Conservation (phyloP, 2,329 filamentous ascomycete species). For the Talaromyces sp. region DNA sequence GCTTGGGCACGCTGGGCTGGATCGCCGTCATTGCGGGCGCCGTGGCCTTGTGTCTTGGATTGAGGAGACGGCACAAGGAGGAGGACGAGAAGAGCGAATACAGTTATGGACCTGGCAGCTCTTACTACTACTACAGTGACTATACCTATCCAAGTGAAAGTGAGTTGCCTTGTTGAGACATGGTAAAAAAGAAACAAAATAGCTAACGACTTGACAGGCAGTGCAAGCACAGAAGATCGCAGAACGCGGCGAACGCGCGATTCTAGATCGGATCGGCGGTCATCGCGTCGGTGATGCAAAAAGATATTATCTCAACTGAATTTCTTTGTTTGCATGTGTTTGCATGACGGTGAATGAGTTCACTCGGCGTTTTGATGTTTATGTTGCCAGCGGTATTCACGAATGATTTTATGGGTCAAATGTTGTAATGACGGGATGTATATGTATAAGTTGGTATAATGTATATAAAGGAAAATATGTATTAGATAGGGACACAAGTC, state of each 20-base stretch:
- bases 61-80: constrained; percentile 35
- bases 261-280: constrained; percentile 13
- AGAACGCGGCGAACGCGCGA: constrained; percentile 26
- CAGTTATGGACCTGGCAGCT: constrained; percentile 25
- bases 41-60: constrained; percentile 40
- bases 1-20: constrained; percentile 34
- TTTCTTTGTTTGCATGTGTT: not conserved
- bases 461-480: not conserved
- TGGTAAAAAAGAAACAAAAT: not conserved
- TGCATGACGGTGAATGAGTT: not conserved
- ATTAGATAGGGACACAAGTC: not conserved
- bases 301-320: too few relatives aligned
- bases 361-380: not conserved
- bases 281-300: constrained; percentile 4
- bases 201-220: constrained; percentile 29
- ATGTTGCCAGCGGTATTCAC: not conserved
- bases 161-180: constrained; percentile 17
- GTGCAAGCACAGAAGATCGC: constrained; percentile 35
- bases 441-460: not conserved
- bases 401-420: not conserved
- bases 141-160: constrained; percentile 32
- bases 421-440: not conserved
- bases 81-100: constrained; percentile 35
- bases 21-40: constrained; percentile 40
- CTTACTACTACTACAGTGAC: constrained; percentile 37